These are phyloP conservation scores for Plasmopara muralis DNA, from an alignment of 352 stramenopile species.

Conservation along the genomic window DNA sequence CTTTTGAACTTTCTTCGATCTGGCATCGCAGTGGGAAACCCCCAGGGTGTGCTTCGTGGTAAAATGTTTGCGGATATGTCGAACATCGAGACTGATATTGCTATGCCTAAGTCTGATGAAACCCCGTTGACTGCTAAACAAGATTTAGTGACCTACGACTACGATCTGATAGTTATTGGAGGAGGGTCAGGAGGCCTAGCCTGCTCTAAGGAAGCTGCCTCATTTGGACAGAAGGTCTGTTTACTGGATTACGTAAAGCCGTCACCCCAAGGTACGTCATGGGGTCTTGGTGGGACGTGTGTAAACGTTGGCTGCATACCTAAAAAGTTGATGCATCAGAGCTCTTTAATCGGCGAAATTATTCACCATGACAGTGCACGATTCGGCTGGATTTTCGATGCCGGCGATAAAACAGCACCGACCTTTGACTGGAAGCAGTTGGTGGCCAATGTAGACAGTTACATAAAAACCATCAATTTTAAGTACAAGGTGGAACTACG, in stretches of 20 bases:
- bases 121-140: neutral
- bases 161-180: constrained; percentile 79
- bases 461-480: constrained; percentile 98
- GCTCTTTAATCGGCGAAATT: constrained; percentile 86
- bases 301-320: constrained; percentile 99
- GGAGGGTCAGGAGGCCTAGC: constrained; percentile 87
- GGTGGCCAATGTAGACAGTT: constrained; percentile 91
- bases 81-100: neutral
- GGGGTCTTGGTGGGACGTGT: constrained; percentile 95
- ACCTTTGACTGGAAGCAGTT: constrained; percentile 89
- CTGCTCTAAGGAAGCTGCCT: constrained; percentile 92
- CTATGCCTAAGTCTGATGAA: constrained; percentile 5
- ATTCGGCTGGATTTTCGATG: constrained; percentile 80
- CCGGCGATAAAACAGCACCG: constrained; percentile 7
- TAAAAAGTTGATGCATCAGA: constrained; percentile 99
- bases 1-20: constrained; percentile 57
- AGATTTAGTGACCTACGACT: constrained; percentile 51
- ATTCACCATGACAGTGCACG: constrained; percentile 77
- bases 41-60: constrained; percentile 1
- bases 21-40: constrained; percentile 22
- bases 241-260: constrained; percentile 94
- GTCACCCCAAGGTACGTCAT: constrained; percentile 83
- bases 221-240: constrained; percentile 91
- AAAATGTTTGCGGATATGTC: constrained; percentile 7
- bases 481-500: constrained; percentile 96